These are phyloP conservation scores for Colletotrichum nymphaeae DNA, from an alignment of 2,329 filamentous ascomycete genomes.

Conservation along the genomic window DNA sequence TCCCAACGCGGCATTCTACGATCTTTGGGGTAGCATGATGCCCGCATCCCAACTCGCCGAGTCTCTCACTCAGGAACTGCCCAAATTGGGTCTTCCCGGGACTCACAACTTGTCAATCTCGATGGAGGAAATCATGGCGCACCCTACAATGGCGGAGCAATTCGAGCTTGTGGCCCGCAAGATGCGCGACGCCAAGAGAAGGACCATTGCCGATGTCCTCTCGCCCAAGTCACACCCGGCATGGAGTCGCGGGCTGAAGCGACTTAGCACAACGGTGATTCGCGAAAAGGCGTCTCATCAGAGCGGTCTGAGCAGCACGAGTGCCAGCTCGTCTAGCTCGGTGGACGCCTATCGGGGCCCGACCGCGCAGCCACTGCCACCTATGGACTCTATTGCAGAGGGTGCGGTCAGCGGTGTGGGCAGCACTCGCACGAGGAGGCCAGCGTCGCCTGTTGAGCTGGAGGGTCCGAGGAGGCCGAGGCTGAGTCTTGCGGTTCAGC, in stretches of 20 bases:
- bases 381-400: slow-evolving; percentile 21
- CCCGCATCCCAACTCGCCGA: slow-evolving; percentile 59
- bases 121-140: slow-evolving; percentile 60
- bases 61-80: slow-evolving; percentile 56
- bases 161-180: slow-evolving; percentile 54
- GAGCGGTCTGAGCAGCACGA: slow-evolving; percentile 10
- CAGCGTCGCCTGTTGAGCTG: slow-evolving; percentile 11
- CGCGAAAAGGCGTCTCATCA: background rate
- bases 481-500: slow-evolving; percentile 8
- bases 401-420: background rate
- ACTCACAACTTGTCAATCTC: slow-evolving; percentile 52
- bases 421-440: background rate
- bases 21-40: slow-evolving; percentile 61
- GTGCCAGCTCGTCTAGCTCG: slow-evolving; percentile 17
- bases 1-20: slow-evolving; percentile 60
- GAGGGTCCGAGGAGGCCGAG: slow-evolving; percentile 10
- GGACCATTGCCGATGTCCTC: slow-evolving; percentile 31
- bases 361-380: background rate
- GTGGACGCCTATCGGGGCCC: slow-evolving; percentile 9
- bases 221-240: slow-evolving; percentile 37
- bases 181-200: slow-evolving; percentile 36
- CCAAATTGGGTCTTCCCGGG: slow-evolving; percentile 48
- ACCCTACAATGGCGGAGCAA: slow-evolving; percentile 62
- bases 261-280: slow-evolving; percentile 19
- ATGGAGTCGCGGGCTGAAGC: slow-evolving; percentile 22